These are phyloP conservation scores for Cystobasidium slooffiae DNA, from an alignment of 1,284 basidiomycete species.

Conservation along the genomic window DNA sequence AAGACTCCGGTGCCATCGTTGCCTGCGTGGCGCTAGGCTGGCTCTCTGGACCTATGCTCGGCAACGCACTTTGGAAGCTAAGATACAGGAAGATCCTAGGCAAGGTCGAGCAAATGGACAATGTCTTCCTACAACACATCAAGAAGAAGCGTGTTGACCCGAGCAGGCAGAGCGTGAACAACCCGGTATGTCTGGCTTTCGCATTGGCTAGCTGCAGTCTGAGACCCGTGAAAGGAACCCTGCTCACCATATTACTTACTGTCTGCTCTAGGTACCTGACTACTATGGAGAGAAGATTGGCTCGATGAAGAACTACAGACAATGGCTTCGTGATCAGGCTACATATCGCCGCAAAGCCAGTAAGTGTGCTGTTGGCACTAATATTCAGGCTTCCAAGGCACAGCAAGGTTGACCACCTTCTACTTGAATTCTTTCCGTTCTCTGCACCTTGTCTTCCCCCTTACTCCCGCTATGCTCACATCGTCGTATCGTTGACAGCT, in stretches of 20 bases:
- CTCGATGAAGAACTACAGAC: conserved; percentile 48
- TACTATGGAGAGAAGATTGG: conserved; percentile 52
- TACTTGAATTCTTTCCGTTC: background rate
- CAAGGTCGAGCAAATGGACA: conserved; percentile 52
- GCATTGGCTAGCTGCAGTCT: background rate
- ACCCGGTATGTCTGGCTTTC: conserved; percentile 43
- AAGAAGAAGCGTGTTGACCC: conserved; percentile 51
- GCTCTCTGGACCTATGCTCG: conserved; percentile 51
- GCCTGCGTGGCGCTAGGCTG: conserved; percentile 51
- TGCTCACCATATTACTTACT: background rate
- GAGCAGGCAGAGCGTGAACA: conserved; percentile 48
- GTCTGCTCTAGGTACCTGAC: conserved; percentile 44
- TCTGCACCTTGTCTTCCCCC: background rate
- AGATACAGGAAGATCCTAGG: conserved; percentile 45
- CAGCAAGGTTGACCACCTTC: background rate
- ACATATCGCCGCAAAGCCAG: conserved; percentile 49
- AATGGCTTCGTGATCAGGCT: conserved; percentile 49
- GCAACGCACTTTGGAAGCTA: conserved; percentile 48
- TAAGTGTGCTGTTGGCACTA: conserved; percentile 14
- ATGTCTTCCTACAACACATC: conserved; percentile 52
- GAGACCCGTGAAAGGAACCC: background rate
- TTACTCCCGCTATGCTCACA: background rate
- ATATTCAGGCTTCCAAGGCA: background rate
- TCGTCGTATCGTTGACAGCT: background rate
- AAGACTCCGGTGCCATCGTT: conserved; percentile 45